Conservation (phyloP, 164 flowering plant genomes). For the Paratinospora sagittata region DNA sequence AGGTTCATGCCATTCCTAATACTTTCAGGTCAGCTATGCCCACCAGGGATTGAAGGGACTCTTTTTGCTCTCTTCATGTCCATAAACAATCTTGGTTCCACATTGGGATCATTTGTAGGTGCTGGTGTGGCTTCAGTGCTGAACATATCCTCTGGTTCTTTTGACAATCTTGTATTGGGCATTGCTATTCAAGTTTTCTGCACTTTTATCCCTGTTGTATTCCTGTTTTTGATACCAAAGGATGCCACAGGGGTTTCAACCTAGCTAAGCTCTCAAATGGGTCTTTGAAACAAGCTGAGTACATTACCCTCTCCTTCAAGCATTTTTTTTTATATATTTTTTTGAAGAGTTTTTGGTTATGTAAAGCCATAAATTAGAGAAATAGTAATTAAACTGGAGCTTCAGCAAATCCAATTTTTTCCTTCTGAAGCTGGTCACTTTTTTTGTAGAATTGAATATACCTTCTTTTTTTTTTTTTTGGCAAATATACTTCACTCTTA, state of each 20-base stretch:
- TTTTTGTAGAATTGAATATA: neutral
- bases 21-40: slow-evolving; percentile 87
- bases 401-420: neutral
- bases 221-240: slow-evolving; percentile 82
- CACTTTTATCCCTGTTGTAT: slow-evolving; percentile 58
- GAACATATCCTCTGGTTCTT: slow-evolving; percentile 71
- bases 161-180: slow-evolving; percentile 65
- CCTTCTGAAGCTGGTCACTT: neutral
- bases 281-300: neutral
- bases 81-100: slow-evolving; percentile 73
- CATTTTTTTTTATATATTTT: too few relatives aligned
- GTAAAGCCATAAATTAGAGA: neutral
- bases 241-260: slow-evolving; percentile 73
- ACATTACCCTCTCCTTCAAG: neutral
- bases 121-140: slow-evolving; percentile 75
- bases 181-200: slow-evolving; percentile 49
- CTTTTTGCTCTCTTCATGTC: slow-evolving; percentile 95
- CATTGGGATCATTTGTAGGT: slow-evolving; percentile 71
- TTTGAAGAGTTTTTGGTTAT: too few relatives aligned
- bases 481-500: too few relatives aligned
- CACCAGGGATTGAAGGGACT: slow-evolving; percentile 95
- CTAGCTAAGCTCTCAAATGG: slow-evolving; percentile 19
- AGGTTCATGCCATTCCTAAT: slow-evolving; percentile 96
- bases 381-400: neutral
- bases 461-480: too few relatives aligned